Evolutionary conservation across 192 early-diverging fungal genomes (phyloP).

Genomic region (Phlyctochytrium planicorne): DNA sequence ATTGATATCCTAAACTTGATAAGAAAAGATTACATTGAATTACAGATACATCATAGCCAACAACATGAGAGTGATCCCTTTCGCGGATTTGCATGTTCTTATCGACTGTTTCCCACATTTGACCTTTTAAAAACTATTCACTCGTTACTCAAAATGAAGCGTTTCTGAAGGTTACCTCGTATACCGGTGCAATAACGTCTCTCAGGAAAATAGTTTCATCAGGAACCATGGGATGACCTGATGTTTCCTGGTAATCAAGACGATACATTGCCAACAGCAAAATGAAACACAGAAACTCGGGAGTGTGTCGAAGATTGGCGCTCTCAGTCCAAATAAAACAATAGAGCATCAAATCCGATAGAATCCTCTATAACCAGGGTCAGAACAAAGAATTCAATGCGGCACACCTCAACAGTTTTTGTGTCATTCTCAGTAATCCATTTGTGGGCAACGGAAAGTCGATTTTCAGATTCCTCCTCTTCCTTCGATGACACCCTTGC

Average conservation of each 20-base stretch:
- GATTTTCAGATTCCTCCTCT: too few species aligned
- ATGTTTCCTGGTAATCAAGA: too few species aligned
- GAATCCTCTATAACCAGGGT: background rate
- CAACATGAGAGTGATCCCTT: background rate
- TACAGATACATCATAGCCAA: background rate
- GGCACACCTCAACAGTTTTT: too few species aligned
- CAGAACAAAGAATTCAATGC: too few species aligned
- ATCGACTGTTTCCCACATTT: background rate
- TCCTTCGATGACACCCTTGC: too few species aligned
- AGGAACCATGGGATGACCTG: too few species aligned
- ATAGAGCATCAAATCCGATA: constrained; percentile 57
- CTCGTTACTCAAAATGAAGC: constrained; percentile 37
- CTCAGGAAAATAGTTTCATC: too few species aligned
- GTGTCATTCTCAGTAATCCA: too few species aligned
- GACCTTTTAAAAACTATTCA: background rate
- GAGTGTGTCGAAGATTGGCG: constrained; percentile 67
- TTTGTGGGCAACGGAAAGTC: too few species aligned
- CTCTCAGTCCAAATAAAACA: constrained; percentile 81
- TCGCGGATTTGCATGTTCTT: background rate
- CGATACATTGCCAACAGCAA: too few species aligned
- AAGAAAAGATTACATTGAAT: constrained; percentile 65
- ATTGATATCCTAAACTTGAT: constrained; percentile 73
- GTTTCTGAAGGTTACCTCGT: constrained; percentile 42
- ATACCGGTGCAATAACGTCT: constrained; percentile 68
- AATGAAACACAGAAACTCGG: constrained; percentile 7